Percentiles rank a stretch among this genome's conserved stretches.
These are phyloP conservation scores for Claviceps humidiphila DNA, from an alignment of 2,329 filamentous ascomycete species.

Conservation along the genomic window DNA sequence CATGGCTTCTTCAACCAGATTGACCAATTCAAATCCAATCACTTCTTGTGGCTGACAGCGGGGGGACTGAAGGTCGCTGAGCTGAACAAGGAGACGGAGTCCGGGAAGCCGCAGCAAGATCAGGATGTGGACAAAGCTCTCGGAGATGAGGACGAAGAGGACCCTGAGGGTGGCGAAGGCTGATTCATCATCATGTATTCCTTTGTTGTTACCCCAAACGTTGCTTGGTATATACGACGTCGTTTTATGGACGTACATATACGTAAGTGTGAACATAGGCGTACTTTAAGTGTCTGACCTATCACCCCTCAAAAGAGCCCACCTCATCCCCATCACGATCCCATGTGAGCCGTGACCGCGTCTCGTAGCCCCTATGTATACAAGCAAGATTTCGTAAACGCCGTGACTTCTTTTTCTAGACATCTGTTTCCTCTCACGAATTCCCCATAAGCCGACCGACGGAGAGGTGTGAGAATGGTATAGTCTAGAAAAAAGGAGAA, in stretches of 20 bases:
- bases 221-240: no score
- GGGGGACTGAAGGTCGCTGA: slow-evolving; percentile 51
- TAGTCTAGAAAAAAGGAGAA: not conserved
- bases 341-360: no score
- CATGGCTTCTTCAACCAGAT: slow-evolving; percentile 69
- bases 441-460: no score
- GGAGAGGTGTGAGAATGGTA: not conserved
- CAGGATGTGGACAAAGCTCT: slow-evolving; percentile 32
- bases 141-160: slow-evolving; percentile 39
- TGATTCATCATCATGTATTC: not conserved
- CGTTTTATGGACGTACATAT: not conserved
- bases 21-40: slow-evolving; percentile 57
- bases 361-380: no score
- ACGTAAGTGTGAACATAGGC: no score
- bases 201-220: no score
- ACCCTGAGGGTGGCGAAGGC: slow-evolving; percentile 34
- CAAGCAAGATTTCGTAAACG: no score
- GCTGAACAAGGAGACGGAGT: slow-evolving; percentile 15
- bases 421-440: no score
- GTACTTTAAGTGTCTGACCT: no score
- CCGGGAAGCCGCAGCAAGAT: slow-evolving; percentile 26
- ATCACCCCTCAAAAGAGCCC: no score
- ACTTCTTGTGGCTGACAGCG: slow-evolving; percentile 64
- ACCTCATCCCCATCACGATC: no score
- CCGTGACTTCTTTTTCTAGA: no score